These are phyloP conservation scores for Sechiopsis laciniata DNA, from an alignment of 306 rosid species.

Conservation along the genomic window DNA sequence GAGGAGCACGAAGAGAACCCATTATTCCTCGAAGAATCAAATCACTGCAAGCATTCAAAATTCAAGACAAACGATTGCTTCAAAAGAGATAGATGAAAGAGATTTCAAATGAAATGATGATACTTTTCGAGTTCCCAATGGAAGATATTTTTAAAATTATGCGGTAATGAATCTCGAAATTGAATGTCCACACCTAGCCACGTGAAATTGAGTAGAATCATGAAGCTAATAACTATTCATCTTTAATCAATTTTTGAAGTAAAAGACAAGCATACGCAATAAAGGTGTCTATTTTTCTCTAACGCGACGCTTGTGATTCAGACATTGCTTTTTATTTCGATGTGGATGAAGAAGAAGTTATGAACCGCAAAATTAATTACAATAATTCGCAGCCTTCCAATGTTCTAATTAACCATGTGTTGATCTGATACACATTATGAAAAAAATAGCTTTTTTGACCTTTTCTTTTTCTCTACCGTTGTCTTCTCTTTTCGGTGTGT, in stretches of 20 bases:
- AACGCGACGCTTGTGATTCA: background rate
- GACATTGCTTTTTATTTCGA: background rate
- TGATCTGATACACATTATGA: background rate
- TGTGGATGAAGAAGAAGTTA: background rate
- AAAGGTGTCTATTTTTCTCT: background rate
- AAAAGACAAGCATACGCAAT: background rate
- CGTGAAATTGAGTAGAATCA: slow-evolving; percentile 9
- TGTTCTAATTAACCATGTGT: background rate
- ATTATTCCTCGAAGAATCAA: slow-evolving; percentile 2
- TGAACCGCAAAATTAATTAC: background rate
- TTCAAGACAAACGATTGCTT: background rate
- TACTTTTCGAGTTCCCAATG: background rate
- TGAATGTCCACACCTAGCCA: background rate
- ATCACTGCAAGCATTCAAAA: slow-evolving; percentile 9
- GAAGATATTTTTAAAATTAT: slow-evolving; percentile 9
- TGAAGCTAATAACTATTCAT: background rate
- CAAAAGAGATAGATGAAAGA: too few relatives aligned
- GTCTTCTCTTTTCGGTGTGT: too few relatives aligned
- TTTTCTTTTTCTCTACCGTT: too few relatives aligned
- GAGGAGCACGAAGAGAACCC: slow-evolving; percentile 18
- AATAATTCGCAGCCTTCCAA: background rate
- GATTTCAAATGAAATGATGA: background rate
- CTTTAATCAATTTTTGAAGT: slow-evolving; percentile 1
- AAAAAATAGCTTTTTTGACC: too few relatives aligned
- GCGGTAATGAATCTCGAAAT: background rate